These are phyloP conservation scores for Diaporthe ilicicola DNA, from an alignment of 2,329 filamentous ascomycete species.

Conservation along the genomic window DNA sequence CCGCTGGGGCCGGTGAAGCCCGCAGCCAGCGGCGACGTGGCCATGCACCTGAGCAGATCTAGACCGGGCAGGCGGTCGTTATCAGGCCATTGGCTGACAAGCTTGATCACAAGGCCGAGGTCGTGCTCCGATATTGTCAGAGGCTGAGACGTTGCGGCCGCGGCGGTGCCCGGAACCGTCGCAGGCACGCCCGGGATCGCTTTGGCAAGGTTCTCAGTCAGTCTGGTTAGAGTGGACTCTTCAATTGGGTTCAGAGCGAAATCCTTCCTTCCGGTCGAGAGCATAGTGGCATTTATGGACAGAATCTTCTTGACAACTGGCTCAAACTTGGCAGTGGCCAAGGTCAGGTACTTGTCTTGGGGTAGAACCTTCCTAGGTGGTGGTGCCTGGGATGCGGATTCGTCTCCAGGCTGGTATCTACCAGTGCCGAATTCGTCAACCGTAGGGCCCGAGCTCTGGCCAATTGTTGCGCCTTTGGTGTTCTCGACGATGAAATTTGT, in stretches of 20 bases:
- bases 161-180: conserved; percentile 21
- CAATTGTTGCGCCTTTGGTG: conserved; percentile 86
- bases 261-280: conserved; percentile 76
- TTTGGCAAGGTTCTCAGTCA: conserved; percentile 71
- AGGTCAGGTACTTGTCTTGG: conserved; percentile 80
- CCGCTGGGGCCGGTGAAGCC: conserved; percentile 61
- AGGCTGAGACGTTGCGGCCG: background rate
- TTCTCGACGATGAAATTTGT: conserved; percentile 93
- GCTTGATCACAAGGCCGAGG: conserved; percentile 72
- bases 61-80: conserved; percentile 83
- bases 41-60: conserved; percentile 86
- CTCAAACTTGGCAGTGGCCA: conserved; percentile 76
- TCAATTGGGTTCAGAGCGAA: conserved; percentile 78
- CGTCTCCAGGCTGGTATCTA: conserved; percentile 79
- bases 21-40: conserved; percentile 73
- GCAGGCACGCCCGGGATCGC: conserved; percentile 48
- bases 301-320: conserved; percentile 80
- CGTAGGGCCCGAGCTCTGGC: conserved; percentile 60
- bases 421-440: conserved; percentile 81
- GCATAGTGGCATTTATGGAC: conserved; percentile 77
- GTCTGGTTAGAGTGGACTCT: conserved; percentile 65
- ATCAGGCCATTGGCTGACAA: conserved; percentile 82
- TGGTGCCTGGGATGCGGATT: conserved; percentile 43
- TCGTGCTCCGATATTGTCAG: conserved; percentile 53
- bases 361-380: conserved; percentile 71